A percentile compares a stretch with the other conserved stretches of the same genome.
Evolutionary conservation across 2,329 filamentous ascomycete species (phyloP).

Genomic region (Colletotrichum filicis): DNA sequence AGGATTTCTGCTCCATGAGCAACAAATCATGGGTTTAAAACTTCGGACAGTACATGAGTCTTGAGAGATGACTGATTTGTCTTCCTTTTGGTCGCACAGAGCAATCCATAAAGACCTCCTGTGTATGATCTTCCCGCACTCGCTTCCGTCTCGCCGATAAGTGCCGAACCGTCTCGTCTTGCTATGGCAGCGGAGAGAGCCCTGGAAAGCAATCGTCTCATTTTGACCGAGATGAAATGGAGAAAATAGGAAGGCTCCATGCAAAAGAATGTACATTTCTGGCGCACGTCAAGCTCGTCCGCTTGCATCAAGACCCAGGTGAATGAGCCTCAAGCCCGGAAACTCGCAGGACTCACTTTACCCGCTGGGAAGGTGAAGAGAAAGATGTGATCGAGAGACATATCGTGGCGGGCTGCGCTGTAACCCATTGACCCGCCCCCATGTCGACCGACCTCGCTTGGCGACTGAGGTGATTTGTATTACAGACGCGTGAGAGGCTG

Average conservation of each 20-base stretch:
- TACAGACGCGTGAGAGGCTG: not conserved
- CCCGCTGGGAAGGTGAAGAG: too few species aligned
- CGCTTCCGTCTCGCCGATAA: not conserved
- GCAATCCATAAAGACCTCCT: not conserved
- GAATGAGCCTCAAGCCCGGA: constrained; percentile 23
- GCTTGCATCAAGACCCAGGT: constrained; percentile 15
- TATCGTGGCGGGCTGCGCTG: constrained; percentile 9
- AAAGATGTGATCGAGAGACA: not conserved
- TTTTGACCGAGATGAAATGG: not conserved
- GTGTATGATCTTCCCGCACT: not conserved
- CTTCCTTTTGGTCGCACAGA: not conserved
- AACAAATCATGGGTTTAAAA: not conserved
- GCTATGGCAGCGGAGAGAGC: not conserved
- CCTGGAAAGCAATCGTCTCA: not conserved
- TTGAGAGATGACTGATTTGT: not conserved
- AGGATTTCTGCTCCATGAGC: not conserved
- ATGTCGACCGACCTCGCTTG: constrained; percentile 11
- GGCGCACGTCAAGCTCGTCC: not conserved
- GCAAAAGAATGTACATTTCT: not conserved
- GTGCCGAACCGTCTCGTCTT: not conserved
- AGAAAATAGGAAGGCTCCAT: too few species aligned
- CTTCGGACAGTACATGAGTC: not conserved
- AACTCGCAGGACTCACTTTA: not conserved
- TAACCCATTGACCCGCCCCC: not conserved
- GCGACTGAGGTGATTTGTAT: constrained; percentile 19